Conservation (phyloP, 176 grass and related monocot species). For the Luzula sylvatica region DNA sequence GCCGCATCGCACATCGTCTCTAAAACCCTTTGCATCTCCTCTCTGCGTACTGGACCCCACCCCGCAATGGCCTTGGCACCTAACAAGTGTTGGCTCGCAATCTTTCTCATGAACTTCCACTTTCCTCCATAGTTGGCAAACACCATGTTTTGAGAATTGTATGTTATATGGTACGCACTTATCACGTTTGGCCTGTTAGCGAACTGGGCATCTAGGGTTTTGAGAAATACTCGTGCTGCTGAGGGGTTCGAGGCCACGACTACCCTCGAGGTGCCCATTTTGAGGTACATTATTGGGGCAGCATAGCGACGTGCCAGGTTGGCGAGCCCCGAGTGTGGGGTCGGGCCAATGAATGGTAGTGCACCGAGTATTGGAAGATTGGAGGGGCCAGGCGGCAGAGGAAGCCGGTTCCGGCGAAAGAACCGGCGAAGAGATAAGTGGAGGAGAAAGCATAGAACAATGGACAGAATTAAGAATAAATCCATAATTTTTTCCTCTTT, state of each 20-base stretch:
- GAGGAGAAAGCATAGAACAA: constrained; percentile 50
- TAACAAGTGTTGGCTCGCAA: constrained; percentile 68
- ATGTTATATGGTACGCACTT: constrained; percentile 62
- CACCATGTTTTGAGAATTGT: constrained; percentile 77
- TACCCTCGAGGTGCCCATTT: constrained; percentile 52
- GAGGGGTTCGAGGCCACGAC: constrained; percentile 53
- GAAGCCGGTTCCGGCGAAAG: neutral
- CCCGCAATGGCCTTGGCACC: constrained; percentile 49
- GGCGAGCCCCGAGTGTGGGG: constrained; percentile 57
- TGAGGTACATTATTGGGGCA: constrained; percentile 67
- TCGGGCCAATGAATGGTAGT: constrained; percentile 50
- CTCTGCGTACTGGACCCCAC: constrained; percentile 52
- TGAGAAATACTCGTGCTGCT: constrained; percentile 53
- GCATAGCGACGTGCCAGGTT: constrained; percentile 36
- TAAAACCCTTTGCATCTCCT: constrained; percentile 27
- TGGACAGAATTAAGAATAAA: constrained; percentile 32
- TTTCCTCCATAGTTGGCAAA: constrained; percentile 53
- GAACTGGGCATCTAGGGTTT: constrained; percentile 50
- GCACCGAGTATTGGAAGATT: constrained; percentile 55
- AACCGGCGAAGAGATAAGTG: constrained; percentile 38
- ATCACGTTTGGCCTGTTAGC: constrained; percentile 54
- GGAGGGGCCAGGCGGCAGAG: constrained; percentile 25
- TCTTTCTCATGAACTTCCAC: constrained; percentile 90
- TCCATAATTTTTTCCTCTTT: constrained; percentile 18
- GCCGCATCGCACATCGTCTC: constrained; percentile 26